Percentiles rank a stretch among this genome's conserved stretches.
Evolutionary conservation across 495 filamentous ascomycete species (phyloP).

Genomic region (Penicillium samsonianum): DNA sequence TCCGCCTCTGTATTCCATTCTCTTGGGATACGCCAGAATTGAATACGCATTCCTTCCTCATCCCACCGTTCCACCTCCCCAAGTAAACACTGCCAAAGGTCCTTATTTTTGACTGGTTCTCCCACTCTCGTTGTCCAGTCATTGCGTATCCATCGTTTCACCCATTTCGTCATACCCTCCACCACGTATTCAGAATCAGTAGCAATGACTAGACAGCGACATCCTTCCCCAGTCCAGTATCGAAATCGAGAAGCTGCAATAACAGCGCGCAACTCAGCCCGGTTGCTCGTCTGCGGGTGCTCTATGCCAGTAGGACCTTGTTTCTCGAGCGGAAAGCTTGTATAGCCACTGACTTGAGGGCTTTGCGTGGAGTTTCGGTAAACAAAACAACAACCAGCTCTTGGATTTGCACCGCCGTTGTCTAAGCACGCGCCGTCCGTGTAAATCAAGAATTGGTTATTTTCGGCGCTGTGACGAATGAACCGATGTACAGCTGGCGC

Average conservation of each 20-base stretch:
- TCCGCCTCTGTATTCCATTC: background rate
- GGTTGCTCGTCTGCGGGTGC: slow-evolving; percentile 33
- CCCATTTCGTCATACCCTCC: slow-evolving; percentile 33
- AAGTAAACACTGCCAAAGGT: slow-evolving; percentile 38
- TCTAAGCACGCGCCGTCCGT: background rate
- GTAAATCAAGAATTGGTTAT: background rate
- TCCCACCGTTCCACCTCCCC: slow-evolving; percentile 20
- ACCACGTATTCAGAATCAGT: slow-evolving; percentile 43
- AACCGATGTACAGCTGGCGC: background rate
- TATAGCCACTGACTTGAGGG: background rate
- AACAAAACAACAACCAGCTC: background rate
- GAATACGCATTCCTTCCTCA: slow-evolving; percentile 25
- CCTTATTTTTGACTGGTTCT: slow-evolving; percentile 8
- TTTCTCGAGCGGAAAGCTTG: background rate
- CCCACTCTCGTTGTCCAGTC: background rate
- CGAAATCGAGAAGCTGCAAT: slow-evolving; percentile 36
- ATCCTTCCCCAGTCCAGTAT: slow-evolving; percentile 5
- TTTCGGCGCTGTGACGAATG: background rate
- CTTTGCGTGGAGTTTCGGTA: background rate
- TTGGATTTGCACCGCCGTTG: background rate
- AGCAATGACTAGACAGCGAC: slow-evolving; percentile 36
- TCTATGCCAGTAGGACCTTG: background rate
- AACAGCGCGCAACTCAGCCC: slow-evolving; percentile 45
- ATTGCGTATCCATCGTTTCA: slow-evolving; percentile 20
- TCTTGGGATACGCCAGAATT: slow-evolving; percentile 32